Evolutionary conservation across 2,329 filamentous ascomycete genomes (phyloP), one percentile per base, ranked within the genome.

Genomic region (Neonectria sp.): DNA sequence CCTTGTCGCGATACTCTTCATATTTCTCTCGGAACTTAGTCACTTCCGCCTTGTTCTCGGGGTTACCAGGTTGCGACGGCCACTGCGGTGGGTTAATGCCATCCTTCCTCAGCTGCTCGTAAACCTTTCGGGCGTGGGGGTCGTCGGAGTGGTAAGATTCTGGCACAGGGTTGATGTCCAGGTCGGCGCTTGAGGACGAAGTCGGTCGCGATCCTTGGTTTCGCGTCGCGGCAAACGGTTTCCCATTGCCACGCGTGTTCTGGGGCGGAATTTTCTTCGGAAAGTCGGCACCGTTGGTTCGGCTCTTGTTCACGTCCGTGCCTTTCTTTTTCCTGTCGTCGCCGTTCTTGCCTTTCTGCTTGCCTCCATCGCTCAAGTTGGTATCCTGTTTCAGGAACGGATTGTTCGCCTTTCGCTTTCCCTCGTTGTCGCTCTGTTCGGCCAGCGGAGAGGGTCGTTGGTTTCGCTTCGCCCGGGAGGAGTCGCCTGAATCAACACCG

Each of bases 1-100:
- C 89, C 68, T 84, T 86, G 60, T 83, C 83, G 62, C 90, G 85
- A 71, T 91, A 91, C 12, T 79, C 80, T 69, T 89, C 89, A 75
- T 88, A 88, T 21, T 83, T 79, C 55, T 88, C 86, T 51, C 88
- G 84, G 65, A 90, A 87, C 57, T 79, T 82, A 61, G 89, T 85
- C 77, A 91, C 85, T 13, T 82, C 82, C 11, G 78, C 80, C 68
- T 86, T 86, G 71, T 85, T 86, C 25, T 79, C 78, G 9, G 85
- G 84, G 59, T 88, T 84, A 29, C 88, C 87, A 2, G 87, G 86
- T 35, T 90, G 82, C 2, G 81, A 78, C 1, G 88, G 88, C 88
- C 88, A 90, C 74, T 78, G 74, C 4, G 89, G 88, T 13, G 88
- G 84, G 31, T 75, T 79, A 57, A 91, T 86, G 31, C 83, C 82